These are phyloP conservation scores for Verticillium longisporum DNA, from an alignment of 2,329 filamentous ascomycete genomes.

Conservation along the genomic window DNA sequence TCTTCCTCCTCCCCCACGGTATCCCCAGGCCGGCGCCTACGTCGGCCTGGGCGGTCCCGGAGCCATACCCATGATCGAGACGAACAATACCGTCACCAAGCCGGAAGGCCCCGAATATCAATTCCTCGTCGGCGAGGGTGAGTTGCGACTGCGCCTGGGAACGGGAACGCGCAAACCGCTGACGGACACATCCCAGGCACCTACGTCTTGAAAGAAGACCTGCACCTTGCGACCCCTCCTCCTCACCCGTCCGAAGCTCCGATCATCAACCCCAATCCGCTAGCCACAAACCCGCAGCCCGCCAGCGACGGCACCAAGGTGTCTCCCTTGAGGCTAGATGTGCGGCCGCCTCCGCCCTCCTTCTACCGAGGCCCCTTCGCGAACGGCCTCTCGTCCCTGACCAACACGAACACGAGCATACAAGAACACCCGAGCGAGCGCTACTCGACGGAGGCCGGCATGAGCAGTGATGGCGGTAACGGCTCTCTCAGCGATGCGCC, in stretches of 20 bases:
- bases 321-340: constrained; percentile 67
- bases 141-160: background rate
- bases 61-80: constrained; percentile 76
- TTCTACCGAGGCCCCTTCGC: constrained; percentile 28
- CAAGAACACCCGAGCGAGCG: constrained; percentile 57
- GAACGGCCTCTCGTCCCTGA: constrained; percentile 45
- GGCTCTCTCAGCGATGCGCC: constrained; percentile 46
- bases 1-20: constrained; percentile 79
- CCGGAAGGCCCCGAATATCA: constrained; percentile 80
- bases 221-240: constrained; percentile 88
- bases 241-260: constrained; percentile 93
- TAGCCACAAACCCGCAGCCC: constrained; percentile 79
- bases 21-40: constrained; percentile 69
- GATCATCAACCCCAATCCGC: constrained; percentile 78
- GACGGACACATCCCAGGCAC: constrained; percentile 52
- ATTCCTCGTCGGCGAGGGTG: constrained; percentile 89
- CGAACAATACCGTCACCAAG: constrained; percentile 79
- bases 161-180: background rate
- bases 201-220: constrained; percentile 83
- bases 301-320: constrained; percentile 79
- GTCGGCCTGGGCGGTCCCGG: constrained; percentile 62
- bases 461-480: constrained; percentile 48
- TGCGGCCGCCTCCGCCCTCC: constrained; percentile 46
- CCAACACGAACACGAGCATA: constrained; percentile 42
- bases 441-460: constrained; percentile 51